Base-by-base conservation (phyloP, 1,139 yeast species). In the Dujonia santamariae region DNA sequence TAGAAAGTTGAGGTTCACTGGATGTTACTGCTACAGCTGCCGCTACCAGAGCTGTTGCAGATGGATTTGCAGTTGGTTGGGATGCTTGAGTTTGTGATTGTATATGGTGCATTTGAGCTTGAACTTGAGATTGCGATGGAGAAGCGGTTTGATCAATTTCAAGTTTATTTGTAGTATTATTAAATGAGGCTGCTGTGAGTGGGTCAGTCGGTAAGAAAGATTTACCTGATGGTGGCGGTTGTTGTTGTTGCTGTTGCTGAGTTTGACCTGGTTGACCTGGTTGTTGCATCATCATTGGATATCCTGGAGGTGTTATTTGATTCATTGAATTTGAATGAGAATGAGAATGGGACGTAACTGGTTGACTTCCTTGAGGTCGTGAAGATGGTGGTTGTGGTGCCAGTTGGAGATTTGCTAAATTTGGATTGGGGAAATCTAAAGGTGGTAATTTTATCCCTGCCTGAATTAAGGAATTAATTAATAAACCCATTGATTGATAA, bases 381-480 rank as follows among this genome's bases (percentile, higher is more conserved):
- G 37, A 12, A 30, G 31, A 18, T 34, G 32, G 17, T 26, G 26
- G 31, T 24, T 37, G 30, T 21, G 37, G 25, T 17, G 26, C 35
- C 17, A 24, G 44, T 39, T 47, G 56, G 39, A 53, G 44, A 19
- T 47, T 50, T 31, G 53, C 42, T 26, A 59, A 45, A 17, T 44
- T 39, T 1, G 73, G 71, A 39, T 56, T 56, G 3, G 84, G 83
- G 34, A 78, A 57, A 40, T 78, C 82, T 31, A 79, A 56, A 3
- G 73, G 75, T 4, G 90, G 88, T n/a, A 83, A 42, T 40, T 82
- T 76, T 30, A 82, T 73, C 2, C 92, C 92, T 11, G 78, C 66
- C 41, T 67, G 79, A 4, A 62, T 48, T 22, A 84, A 56, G 27
- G 76, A 61, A 37, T 67, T 66, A 15, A 75, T 60, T 28, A 84